Percentiles rank a stretch among this genome's conserved stretches.
Conservation (phyloP, 352 stramenopile genomes). For the Peronospora belbahrii region DNA sequence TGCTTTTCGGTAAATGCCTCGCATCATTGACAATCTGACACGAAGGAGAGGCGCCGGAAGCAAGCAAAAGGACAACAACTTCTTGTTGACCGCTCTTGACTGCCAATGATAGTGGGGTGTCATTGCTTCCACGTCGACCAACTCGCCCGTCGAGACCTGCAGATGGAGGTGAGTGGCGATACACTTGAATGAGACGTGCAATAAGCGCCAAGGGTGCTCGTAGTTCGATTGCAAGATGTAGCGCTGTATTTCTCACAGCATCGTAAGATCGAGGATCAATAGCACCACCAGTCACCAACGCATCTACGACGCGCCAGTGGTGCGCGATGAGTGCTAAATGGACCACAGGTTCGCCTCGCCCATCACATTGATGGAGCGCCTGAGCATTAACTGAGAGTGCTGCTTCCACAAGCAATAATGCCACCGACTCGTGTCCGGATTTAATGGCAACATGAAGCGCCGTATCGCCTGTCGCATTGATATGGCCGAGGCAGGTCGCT, state of each 20-base stretch:
- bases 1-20: slow-evolving; percentile 16
- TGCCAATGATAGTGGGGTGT: slow-evolving; percentile 53
- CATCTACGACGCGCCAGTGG: slow-evolving; percentile 59
- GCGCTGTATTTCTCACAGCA: slow-evolving; percentile 35
- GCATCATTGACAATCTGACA: slow-evolving; percentile 21
- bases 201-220: slow-evolving; percentile 38
- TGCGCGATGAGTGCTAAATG: slow-evolving; percentile 50
- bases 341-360: slow-evolving; percentile 38
- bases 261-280: slow-evolving; percentile 43
- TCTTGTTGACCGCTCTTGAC: slow-evolving; percentile 48
- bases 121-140: slow-evolving; percentile 31
- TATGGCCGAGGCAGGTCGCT: slow-evolving; percentile 43
- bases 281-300: slow-evolving; percentile 35
- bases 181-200: slow-evolving; percentile 39
- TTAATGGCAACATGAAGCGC: slow-evolving; percentile 70
- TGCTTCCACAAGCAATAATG: slow-evolving; percentile 37
- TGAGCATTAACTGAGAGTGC: slow-evolving; percentile 27
- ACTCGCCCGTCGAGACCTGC: slow-evolving; percentile 22
- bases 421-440: slow-evolving; percentile 23
- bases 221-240: slow-evolving; percentile 64
- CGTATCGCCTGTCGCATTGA: slow-evolving; percentile 55
- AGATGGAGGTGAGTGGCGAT: slow-evolving; percentile 21
- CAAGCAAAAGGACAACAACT: slow-evolving; percentile 38
- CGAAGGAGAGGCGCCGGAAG: slow-evolving; percentile 29
- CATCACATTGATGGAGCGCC: slow-evolving; percentile 39